These are phyloP conservation scores for Auriscalpium microsporum DNA, from an alignment of 768 basidiomycete species.

Conservation along the genomic window DNA sequence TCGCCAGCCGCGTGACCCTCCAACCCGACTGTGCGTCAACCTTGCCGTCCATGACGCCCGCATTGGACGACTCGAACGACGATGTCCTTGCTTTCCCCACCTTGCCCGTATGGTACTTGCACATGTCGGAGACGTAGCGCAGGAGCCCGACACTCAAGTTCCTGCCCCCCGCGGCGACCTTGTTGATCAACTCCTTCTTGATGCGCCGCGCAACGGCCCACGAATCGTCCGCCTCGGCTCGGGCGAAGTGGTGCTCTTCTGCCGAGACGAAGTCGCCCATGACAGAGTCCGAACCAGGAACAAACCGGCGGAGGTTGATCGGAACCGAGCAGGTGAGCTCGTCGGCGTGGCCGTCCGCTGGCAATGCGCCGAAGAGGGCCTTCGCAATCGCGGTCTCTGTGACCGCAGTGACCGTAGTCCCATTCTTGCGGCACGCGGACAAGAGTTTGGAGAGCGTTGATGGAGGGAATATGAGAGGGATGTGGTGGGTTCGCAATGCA, in stretches of 20 bases:
- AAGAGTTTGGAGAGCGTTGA: neutral
- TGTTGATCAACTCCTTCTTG: neutral
- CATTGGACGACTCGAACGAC: constrained; percentile 1
- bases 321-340: neutral
- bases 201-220: neutral
- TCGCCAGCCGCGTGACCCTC: neutral
- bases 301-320: constrained; percentile 2
- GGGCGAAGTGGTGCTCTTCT: neutral
- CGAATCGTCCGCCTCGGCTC: neutral
- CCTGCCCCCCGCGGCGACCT: neutral
- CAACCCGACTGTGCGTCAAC: neutral
- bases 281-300: neutral
- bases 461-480: neutral
- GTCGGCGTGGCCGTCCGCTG: neutral
- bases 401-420: neutral
- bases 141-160: neutral
- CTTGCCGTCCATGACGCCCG: neutral
- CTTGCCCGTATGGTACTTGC: neutral
- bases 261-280: neutral
- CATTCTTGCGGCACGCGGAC: neutral
- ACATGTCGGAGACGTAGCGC: neutral
- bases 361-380: neutral
- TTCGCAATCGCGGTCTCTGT: neutral
- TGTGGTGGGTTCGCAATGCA: neutral
- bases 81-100: neutral